Base-by-base conservation (phyloP, 2,329 filamentous ascomycete species). In the Dryadomyces sulphureus region DNA sequence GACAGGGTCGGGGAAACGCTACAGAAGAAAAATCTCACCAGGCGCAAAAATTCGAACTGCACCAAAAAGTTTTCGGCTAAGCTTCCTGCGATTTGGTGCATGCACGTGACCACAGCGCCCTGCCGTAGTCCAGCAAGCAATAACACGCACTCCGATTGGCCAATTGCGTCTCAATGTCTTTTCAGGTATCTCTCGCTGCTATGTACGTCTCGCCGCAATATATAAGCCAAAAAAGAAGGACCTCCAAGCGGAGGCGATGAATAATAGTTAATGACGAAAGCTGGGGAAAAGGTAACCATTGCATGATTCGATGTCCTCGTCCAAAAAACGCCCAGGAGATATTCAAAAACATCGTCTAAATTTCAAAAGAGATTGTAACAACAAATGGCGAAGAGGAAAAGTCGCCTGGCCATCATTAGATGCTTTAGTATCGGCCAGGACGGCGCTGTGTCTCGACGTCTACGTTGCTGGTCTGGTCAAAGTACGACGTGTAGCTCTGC, bases 381-480 rank as follows among this genome's bases (percentile, higher is more conserved):
- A 32, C 9, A 14, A 32, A 32, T 32, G 27, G 24, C n/a, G 11
- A 32, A 16, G 32, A 36, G 20, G 27, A 19, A 19, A n/a, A n/a
- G n/a, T 2, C 34, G 17, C 19, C 14, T 21, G 21, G 5, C 11
- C 24, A 24, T 32, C 27, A 22, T 19, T n/a, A 27, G 20, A 44
- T 32, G 27, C 20, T 12, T 45, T 35, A 54, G 46, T 52, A 53
- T 16, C 48, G 48, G 1, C 51, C 49, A 9, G 34, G 45, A 3
- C 50, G 41, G 2, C 53, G 45, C 44, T 54, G 52, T 4, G 52
- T 47, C 42, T 55, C 54, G 12, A 54, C 22, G 22, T 55, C 54
- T 11, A 22, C 43, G 42, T 46, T 50, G 35, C 45, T 16, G 47
- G 38, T 41, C 39, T 4, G 48, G 41, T 50, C 46, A 39, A 50